Conservation (phyloP, 2,329 filamentous ascomycete genomes). For the Fusarium veterinarium region DNA sequence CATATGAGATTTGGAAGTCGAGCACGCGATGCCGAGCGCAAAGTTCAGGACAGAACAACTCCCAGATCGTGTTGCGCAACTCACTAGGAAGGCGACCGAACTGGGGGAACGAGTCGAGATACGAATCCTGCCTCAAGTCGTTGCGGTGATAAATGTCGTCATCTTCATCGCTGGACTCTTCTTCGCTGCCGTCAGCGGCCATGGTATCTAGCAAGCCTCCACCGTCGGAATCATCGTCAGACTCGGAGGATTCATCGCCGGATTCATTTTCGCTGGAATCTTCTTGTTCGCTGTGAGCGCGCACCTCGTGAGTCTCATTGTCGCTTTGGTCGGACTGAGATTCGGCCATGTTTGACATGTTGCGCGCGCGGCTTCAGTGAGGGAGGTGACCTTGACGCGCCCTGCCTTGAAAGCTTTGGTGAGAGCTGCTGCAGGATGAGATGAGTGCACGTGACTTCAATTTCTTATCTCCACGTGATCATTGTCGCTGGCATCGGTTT, state of each 20-base stretch:
- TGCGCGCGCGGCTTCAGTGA: neutral
- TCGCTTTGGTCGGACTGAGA: conserved; percentile 20
- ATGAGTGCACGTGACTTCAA: neutral
- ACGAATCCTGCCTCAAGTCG: neutral
- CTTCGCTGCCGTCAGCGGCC: conserved; percentile 40
- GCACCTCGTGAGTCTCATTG: neutral
- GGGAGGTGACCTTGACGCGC: conserved; percentile 10
- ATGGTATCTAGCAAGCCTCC: conserved; percentile 41
- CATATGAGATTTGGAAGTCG: conserved; percentile 39
- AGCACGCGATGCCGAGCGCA: conserved; percentile 44
- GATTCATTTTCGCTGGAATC: conserved; percentile 10
- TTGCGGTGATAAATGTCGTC: neutral
- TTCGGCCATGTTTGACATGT: conserved; percentile 15
- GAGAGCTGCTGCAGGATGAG: neutral
- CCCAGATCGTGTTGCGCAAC: conserved; percentile 49
- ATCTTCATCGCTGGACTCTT: conserved; percentile 31
- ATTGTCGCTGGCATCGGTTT: accelerated
- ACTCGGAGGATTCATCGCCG: conserved; percentile 1
- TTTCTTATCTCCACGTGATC: conserved; percentile 3
- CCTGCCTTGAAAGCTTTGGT: conserved; percentile 4
- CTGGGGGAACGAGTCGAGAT: conserved; percentile 36
- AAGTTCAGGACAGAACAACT: conserved; percentile 49
- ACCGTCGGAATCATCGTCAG: conserved; percentile 35
- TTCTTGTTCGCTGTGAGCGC: neutral
- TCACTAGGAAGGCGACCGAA: conserved; percentile 48